These are phyloP conservation scores for Bacterosira constricta DNA, from an alignment of 108 stramenopile species.

Conservation along the genomic window DNA sequence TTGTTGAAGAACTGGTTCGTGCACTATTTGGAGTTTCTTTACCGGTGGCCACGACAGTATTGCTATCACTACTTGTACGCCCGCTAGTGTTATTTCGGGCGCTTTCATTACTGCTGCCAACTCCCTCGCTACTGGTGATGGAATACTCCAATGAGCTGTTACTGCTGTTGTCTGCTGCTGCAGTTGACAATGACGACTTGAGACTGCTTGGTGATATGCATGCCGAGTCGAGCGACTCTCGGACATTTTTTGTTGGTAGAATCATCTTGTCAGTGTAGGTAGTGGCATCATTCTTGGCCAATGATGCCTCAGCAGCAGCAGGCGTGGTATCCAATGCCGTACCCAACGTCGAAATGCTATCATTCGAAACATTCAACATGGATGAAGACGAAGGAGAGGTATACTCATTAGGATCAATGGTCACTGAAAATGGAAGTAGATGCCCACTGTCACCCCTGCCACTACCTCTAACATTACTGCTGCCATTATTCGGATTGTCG, in stretches of 20 bases:
- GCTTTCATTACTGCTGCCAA: not conserved
- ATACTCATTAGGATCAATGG: slow-evolving; percentile 42
- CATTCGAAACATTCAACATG: slow-evolving; percentile 4
- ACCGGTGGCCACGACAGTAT: no score
- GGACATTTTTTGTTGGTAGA: not conserved
- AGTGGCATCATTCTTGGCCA: not conserved
- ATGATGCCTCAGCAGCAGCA: not conserved
- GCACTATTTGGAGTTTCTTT: slow-evolving; percentile 50
- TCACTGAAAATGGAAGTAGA: slow-evolving; percentile 30
- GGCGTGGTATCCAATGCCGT: not conserved
- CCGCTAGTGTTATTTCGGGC: not conserved
- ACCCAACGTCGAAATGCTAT: slow-evolving; percentile 13
- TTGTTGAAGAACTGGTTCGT: slow-evolving; percentile 43
- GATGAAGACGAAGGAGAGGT: slow-evolving; percentile 36
- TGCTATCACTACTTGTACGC: not conserved
- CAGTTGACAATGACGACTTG: slow-evolving; percentile 2
- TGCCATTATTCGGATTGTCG: no score
- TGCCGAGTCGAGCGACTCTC: slow-evolving; percentile 39
- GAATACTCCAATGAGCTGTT: no score
- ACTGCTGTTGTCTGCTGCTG: not conserved
- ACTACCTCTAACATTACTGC: no score
- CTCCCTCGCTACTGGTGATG: no score
- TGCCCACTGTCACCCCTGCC: not conserved
- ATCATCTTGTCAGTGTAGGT: not conserved
- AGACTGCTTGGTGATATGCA: slow-evolving; percentile 43